Evolutionary conservation across 768 basidiomycete species (phyloP), one percentile per base, ranked within the genome.

Genomic region (Piloderma croceum): DNA sequence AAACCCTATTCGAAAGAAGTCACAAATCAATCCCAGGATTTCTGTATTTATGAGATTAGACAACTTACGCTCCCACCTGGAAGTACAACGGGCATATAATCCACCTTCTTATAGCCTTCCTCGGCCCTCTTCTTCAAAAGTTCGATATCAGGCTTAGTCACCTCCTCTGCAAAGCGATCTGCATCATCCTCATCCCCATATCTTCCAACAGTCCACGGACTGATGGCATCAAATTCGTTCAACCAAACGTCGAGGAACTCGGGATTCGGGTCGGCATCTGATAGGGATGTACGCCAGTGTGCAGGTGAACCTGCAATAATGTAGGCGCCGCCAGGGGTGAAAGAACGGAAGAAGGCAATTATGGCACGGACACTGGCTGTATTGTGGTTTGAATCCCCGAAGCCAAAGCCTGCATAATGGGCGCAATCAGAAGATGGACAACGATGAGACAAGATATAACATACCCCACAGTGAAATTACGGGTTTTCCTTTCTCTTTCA

Each of bases 41-140:
- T 9, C n/a, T 17, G 9, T 12, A 25, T 25, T 6, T 3, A 10
- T 6, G 23, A 45, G 23, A 39, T n/a, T 34, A 19, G 6, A 36
- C 5, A 6, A 73, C 85, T 50, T 44, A 89, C 88, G 44, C 87
- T 89, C 37, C 83, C 81, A 7, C 88, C 88, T 31, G 88, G 88
- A 41, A 83, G 71, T 4, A 90, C 76, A 7, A 89, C 84, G 2
- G 89, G 89, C n/a, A 90, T 73, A 56, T 89, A 90, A 57, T 87
- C 83, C 17, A 88, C 68, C 53, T 73, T 80, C 50, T 69, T 69
- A 10, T 47, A 34, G 22, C 49, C 51, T 38, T 66, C 62, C 31
- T 73, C 68, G 45, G 68, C 72, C 17, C 73, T 65, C 40, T 61
- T 61, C 51, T 61, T 73, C 32, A 91, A 65, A 20, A 79, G 58